Evolutionary conservation across 2,329 filamentous ascomycete genomes (phyloP), one percentile per base, ranked within the genome.

Genomic region (Fusarium sp.): DNA sequence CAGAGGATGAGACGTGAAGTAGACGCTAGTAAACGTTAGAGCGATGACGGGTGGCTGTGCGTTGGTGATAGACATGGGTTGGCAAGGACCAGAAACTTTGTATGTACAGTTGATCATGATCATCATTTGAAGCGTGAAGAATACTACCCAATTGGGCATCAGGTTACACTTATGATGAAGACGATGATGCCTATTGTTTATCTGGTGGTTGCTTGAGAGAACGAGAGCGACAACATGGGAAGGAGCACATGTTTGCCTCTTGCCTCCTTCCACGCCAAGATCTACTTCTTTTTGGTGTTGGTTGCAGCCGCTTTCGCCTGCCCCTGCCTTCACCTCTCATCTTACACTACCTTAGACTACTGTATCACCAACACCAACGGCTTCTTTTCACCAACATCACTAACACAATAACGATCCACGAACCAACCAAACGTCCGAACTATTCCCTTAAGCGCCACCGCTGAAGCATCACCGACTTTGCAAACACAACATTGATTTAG

Each of bases 31-130:
- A 24, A 27, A 30, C 30, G 50, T 44, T 30, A 38, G 47, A 54
- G 16, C 42, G 42, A 20, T 45, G 67, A 43, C 49, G 47, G 50
- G 68, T 71, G 68, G 64, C 68, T 65, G 68, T 66, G 68, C 46
- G 44, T 45, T 70, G 38, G 54, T 56, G 49, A 67, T 47, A 44
- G 63, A 52, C 58, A 57, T 53, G 67, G 60, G 42, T 40, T 38
- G 49, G 29, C 24, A 53, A 42, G 24, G 15, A 18, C n/a, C 8
- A 25, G 32, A 7, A 30, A 20, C 18, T 25, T 22, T 24, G n/a
- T 18, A 30, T 30, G 52, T 45, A 45, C 7, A 47, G 49, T 27
- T 52, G 24, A 50, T 60, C 24, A 55, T 29, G 38, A 53, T 57
- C 20, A 47, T 44, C 25, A 29, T 38, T 49, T 49, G 42, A 55